A percentile compares a stretch with the other conserved stretches of the same genome.
phyloP scores from a whole-genome alignment of 1,139 yeast species.

The Debaryomyces fabryi region DNA sequence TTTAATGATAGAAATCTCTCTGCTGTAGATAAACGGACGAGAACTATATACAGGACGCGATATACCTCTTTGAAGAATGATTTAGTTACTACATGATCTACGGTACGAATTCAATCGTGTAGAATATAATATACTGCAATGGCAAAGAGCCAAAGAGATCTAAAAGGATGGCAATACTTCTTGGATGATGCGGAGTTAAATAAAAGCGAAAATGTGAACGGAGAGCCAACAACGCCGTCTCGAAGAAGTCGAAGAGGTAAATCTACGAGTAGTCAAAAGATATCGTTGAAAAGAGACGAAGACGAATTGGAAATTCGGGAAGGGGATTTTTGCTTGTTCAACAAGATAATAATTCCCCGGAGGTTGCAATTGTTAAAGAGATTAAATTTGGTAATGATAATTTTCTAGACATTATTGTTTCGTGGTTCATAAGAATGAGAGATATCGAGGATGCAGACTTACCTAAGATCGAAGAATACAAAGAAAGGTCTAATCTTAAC shows the following conservation, averaged over 20 bases:
- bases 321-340: constrained; percentile 45
- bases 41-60: constrained; percentile 7
- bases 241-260: constrained; percentile 22
- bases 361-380: constrained; percentile 43
- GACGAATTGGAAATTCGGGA: constrained; percentile 41
- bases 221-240: constrained; percentile 14
- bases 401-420: constrained; percentile 40
- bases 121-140: constrained; percentile 12
- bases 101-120: not conserved
- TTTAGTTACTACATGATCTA: not conserved
- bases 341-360: constrained; percentile 21
- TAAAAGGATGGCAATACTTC: constrained; percentile 38
- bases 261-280: constrained; percentile 16
- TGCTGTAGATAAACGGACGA: not conserved
- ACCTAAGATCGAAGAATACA: constrained; percentile 17
- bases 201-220: constrained; percentile 15
- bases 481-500: constrained; percentile 10
- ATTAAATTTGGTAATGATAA: constrained; percentile 42
- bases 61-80: not conserved
- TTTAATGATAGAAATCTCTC: not conserved
- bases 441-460: constrained; percentile 26
- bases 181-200: constrained; percentile 13
- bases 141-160: constrained; percentile 27
- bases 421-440: constrained; percentile 34
- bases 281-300: constrained; percentile 27